A percentile compares a stretch with the other conserved stretches of the same genome.
These are phyloP conservation scores for Lippia alba DNA, from an alignment of 305 asterid genomes.

Conservation along the genomic window DNA sequence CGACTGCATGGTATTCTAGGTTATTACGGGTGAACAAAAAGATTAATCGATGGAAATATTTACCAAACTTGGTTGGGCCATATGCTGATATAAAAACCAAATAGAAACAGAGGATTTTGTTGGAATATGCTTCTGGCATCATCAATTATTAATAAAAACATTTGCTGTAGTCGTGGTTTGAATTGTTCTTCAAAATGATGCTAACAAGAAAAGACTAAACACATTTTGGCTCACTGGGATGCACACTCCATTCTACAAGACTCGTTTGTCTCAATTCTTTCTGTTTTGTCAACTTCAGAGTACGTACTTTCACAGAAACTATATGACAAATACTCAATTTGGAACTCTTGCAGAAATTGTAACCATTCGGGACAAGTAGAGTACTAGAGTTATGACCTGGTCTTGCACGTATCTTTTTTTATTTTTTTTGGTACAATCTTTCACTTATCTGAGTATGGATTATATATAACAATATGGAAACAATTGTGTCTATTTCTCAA, in stretches of 20 bases:
- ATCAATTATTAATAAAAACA: neutral
- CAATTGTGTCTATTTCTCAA: neutral
- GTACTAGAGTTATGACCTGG: slow-evolving; percentile 15
- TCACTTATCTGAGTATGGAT: neutral
- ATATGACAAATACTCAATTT: slow-evolving; percentile 28
- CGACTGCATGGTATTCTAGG: no score
- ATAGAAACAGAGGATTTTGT: neutral
- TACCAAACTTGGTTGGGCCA: neutral
- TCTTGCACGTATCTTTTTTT: no score
- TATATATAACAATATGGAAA: neutral
- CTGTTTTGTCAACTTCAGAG: slow-evolving; percentile 18
- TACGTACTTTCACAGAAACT: slow-evolving; percentile 4
- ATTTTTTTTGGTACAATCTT: no score
- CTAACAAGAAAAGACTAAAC: slow-evolving; percentile 7
- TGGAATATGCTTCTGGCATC: slow-evolving; percentile 3
- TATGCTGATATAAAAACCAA: neutral
- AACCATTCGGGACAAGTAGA: slow-evolving; percentile 18
- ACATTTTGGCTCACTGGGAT: neutral
- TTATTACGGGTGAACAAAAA: no score
- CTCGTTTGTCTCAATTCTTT: slow-evolving; percentile 21
- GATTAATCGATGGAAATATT: no score
- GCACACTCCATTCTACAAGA: neutral
- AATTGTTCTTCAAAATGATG: slow-evolving; percentile 10
- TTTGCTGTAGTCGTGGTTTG: neutral
- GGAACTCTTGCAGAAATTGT: neutral